Evolutionary conservation across 1,284 basidiomycete species (phyloP), one percentile per base, ranked within the genome.

Genomic region (Ceratorhiza oryzae-sativae): DNA sequence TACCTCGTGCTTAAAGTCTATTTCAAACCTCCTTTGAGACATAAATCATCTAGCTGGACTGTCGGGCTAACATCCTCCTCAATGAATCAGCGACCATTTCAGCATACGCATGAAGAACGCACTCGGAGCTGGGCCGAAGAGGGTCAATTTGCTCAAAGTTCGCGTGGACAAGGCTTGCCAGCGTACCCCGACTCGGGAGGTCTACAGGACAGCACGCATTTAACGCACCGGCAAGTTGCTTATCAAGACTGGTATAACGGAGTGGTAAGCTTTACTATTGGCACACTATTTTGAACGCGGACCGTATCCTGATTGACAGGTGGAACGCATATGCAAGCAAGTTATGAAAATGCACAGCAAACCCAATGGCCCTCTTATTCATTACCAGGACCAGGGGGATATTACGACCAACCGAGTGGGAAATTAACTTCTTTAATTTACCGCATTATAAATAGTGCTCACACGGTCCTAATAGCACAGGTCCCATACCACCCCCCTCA

Each of bases 361-460:
- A 39, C n/a, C 12, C 51, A 56, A 34, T 68, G 65, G 65, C 20
- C 12, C 20, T n/a, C 39, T 18, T 41, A 45, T 36, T n/a, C 53
- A 20, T 39, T 20, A 25, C 53, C 39, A n/a, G 39, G 27, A 46
- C 20, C 30, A 32, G 53, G 53, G 25, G 51, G 27, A 27, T 42
- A 58, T 32, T 56, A 59, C n/a, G 36, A 46, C 48, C 68, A 59
- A 60, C 55, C 41, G 23, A 56, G 53, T 70, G 51, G 65, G 65
- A 70, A 70, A 70, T 70, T 70, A 71, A 71, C 8, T 36, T 30
- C n/a, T 27, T 71, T 59, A 46, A 71, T 49, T 45, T 59, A 18
- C 32, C 39, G 45, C 15, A 36, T 59, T 58, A 59, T 71, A 60
- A 71, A 45, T 60, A 30, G 27, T 18, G 36, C 65, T 70, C 4